A percentile compares a stretch with the other conserved stretches of the same genome.
Evolutionary conservation across 106 monocot genomes (phyloP).

Genomic region (Apostasia ramifera): DNA sequence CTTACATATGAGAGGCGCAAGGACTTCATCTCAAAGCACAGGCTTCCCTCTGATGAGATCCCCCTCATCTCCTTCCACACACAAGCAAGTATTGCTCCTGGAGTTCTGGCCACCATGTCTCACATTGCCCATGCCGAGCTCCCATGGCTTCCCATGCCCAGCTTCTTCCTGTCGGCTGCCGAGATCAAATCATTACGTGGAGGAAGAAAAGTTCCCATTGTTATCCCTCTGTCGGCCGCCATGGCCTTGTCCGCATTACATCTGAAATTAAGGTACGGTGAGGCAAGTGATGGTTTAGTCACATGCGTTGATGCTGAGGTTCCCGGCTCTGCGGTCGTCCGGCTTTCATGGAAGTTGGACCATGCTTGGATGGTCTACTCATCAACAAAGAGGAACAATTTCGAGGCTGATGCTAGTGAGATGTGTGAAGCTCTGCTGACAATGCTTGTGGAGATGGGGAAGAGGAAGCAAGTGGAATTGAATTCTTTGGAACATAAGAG

Average conservation of each 20-base stretch:
- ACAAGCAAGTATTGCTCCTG: constrained; percentile 51
- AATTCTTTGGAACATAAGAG: too few species aligned
- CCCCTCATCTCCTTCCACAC: constrained; percentile 89
- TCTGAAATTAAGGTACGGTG: constrained; percentile 60
- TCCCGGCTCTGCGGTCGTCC: constrained; percentile 66
- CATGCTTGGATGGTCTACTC: constrained; percentile 88
- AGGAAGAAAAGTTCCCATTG: constrained; percentile 39
- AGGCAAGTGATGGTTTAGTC: constrained; percentile 69
- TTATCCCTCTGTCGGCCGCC: constrained; percentile 56
- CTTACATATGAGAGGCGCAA: constrained; percentile 76
- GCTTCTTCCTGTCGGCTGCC: constrained; percentile 14
- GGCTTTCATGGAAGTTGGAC: constrained; percentile 50
- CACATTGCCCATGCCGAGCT: constrained; percentile 71
- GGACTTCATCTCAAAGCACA: constrained; percentile 61
- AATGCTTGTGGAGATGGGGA: constrained; percentile 53
- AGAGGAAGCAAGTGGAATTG: constrained; percentile 5
- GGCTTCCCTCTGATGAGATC: constrained; percentile 50
- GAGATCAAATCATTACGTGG: constrained; percentile 1
- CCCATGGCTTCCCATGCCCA: constrained; percentile 44
- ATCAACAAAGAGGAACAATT: constrained; percentile 12
- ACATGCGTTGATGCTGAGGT: constrained; percentile 70
- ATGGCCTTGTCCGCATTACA: constrained; percentile 65
- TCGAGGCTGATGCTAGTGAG: constrained; percentile 49
- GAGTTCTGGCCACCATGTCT: constrained; percentile 63
- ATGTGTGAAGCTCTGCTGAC: constrained; percentile 79